Evolutionary conservation across 139 green algal species (phyloP).

Genomic region (Chlorella sp.): DNA sequence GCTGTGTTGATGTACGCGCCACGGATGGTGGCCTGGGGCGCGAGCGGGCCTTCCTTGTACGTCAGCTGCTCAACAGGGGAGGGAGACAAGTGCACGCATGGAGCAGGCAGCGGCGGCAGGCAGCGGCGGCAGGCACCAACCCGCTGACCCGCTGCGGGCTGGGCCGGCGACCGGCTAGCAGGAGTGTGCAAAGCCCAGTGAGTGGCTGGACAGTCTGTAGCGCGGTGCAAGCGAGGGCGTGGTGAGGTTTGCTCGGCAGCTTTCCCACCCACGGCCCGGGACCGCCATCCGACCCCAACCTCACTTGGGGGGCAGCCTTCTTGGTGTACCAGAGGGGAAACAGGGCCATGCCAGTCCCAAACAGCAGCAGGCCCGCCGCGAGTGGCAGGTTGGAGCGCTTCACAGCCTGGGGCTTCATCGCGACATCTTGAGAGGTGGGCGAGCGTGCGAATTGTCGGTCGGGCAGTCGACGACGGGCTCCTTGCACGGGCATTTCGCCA

Average conservation of each 20-base stretch:
- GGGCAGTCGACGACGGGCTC: too few species aligned
- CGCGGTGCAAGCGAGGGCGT: not conserved
- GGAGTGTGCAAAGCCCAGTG: not conserved
- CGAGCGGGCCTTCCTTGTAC: not conserved
- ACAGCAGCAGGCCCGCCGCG: slow-evolving; percentile 6
- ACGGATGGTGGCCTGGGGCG: slow-evolving; percentile 47
- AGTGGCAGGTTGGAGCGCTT: not conserved
- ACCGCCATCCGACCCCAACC: not conserved
- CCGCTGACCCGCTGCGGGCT: too few species aligned
- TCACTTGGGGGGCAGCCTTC: slow-evolving; percentile 6
- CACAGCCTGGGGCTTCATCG: too few species aligned
- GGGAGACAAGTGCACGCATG: not conserved
- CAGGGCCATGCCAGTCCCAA: slow-evolving; percentile 31
- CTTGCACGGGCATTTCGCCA: too few species aligned
- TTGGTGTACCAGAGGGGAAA: slow-evolving; percentile 39
- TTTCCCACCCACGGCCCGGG: not conserved
- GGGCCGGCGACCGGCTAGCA: not conserved
- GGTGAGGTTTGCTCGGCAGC: not conserved
- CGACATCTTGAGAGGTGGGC: too few species aligned
- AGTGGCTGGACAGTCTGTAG: not conserved
- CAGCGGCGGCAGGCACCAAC: not conserved
- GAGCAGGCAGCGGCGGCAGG: too few species aligned
- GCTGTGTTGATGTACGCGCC: slow-evolving; percentile 75
- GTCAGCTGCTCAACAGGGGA: not conserved
- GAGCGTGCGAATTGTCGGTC: too few species aligned